These are phyloP conservation scores for Anaeromyces robustus DNA, from an alignment of 192 early-diverging fungal species.

Conservation along the genomic window DNA sequence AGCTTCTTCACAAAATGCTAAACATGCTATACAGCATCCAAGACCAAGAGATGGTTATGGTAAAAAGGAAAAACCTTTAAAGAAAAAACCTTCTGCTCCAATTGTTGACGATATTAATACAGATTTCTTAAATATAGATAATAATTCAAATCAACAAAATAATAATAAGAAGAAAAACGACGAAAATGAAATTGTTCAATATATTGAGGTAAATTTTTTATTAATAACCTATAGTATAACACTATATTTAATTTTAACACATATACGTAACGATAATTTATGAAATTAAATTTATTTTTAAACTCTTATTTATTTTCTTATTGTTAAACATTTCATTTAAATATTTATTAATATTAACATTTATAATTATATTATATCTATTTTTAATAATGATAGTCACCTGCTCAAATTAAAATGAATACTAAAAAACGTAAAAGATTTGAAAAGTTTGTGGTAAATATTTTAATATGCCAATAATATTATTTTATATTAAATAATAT, in stretches of 20 bases:
- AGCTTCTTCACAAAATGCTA: slow-evolving; percentile 18
- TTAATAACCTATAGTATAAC: no score
- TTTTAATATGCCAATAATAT: not conserved
- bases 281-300: no score
- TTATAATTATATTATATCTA: no score
- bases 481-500: not conserved
- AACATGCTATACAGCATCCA: slow-evolving; percentile 22
- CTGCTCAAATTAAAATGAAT: not conserved
- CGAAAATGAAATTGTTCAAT: not conserved
- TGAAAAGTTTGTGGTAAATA: slow-evolving; percentile 25
- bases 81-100: not conserved
- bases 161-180: slow-evolving; percentile 1
- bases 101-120: not conserved
- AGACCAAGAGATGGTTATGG: slow-evolving; percentile 30
- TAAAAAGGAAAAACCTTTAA: slow-evolving; percentile 7
- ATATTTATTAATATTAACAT: no score
- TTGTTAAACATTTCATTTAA: no score
- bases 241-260: no score
- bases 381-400: not conserved
- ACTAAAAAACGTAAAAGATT: slow-evolving; percentile 38
- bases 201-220: slow-evolving; percentile 9
- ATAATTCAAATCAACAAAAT: not conserved
- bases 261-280: no score
- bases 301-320: no score
- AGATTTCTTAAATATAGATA: not conserved